These are phyloP conservation scores for Sutorius eximius DNA, from an alignment of 1,284 basidiomycete genomes.

Conservation along the genomic window DNA sequence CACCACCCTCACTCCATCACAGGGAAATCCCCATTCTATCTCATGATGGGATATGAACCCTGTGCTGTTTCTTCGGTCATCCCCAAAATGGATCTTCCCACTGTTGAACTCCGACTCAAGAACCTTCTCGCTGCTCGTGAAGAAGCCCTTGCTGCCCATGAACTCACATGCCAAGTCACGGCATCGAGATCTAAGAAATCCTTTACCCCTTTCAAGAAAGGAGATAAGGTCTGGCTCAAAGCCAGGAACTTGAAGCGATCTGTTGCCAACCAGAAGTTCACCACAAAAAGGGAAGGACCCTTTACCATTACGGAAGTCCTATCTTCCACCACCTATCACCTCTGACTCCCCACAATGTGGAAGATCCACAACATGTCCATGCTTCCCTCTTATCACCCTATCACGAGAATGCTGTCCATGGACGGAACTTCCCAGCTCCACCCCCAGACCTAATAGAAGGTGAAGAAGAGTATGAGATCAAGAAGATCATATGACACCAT, in stretches of 20 bases:
- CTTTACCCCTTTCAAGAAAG: background rate
- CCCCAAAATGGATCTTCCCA: background rate
- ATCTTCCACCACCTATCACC: background rate
- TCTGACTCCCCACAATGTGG: fast-evolving
- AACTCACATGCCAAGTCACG: background rate
- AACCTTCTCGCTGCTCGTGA: background rate
- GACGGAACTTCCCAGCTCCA: too few species aligned
- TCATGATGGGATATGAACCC: background rate
- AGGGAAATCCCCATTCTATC: background rate
- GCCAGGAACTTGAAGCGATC: background rate
- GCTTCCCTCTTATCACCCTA: background rate
- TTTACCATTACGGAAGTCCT: background rate
- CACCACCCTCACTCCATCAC: background rate
- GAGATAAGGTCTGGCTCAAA: background rate
- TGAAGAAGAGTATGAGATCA: too few species aligned
- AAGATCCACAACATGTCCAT: background rate
- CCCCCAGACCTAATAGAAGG: too few species aligned
- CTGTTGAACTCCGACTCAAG: background rate
- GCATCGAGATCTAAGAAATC: fast-evolving
- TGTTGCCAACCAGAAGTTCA: background rate
- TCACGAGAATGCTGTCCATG: background rate
- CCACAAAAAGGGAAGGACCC: background rate
- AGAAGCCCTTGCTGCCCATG: background rate
- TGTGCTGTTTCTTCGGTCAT: background rate
- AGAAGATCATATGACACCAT: too few species aligned